phyloP scores from a whole-genome alignment of 2,329 filamentous ascomycete species.

The Alternaria viburni region DNA sequence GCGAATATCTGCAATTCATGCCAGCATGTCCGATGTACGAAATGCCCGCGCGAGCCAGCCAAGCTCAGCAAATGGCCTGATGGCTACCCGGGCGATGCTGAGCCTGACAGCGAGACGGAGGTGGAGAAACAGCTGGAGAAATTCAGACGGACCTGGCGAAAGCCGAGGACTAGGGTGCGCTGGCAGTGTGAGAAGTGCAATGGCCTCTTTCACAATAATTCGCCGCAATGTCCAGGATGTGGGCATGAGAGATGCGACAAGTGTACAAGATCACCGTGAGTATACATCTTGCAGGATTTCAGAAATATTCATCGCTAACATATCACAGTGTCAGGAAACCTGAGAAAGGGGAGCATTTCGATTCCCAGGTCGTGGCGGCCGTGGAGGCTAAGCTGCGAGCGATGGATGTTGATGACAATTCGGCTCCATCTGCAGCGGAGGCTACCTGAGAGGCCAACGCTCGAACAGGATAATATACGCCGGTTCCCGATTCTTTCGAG shows the following conservation, averaged over 20 bases:
- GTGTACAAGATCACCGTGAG: conserved; percentile 62
- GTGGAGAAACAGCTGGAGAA: conserved; percentile 33
- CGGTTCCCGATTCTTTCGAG: neutral
- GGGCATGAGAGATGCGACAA: conserved; percentile 64
- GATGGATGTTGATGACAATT: conserved; percentile 37
- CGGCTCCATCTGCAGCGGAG: conserved; percentile 22
- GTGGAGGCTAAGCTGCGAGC: conserved; percentile 62
- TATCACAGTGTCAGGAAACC: conserved; percentile 61
- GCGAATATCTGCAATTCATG: conserved; percentile 72
- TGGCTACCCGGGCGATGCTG: conserved; percentile 71
- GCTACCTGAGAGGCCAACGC: conserved; percentile 10
- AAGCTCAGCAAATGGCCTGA: conserved; percentile 73
- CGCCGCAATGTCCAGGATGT: conserved; percentile 65
- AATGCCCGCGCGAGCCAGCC: conserved; percentile 79
- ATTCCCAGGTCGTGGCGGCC: conserved; percentile 65
- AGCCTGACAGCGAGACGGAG: conserved; percentile 43
- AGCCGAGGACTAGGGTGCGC: conserved; percentile 53
- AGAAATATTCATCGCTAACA: conserved; percentile 12
- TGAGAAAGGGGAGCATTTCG: conserved; percentile 61
- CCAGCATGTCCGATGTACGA: conserved; percentile 75
- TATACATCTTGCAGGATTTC: conserved; percentile 1
- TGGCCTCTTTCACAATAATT: conserved; percentile 63
- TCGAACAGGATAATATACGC: neutral
- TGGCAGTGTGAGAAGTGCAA: conserved; percentile 68
- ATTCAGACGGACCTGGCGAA: conserved; percentile 50